Evolutionary conservation across 2,329 filamentous ascomycete species (phyloP).

Genomic region (Pezicula radicicola): DNA sequence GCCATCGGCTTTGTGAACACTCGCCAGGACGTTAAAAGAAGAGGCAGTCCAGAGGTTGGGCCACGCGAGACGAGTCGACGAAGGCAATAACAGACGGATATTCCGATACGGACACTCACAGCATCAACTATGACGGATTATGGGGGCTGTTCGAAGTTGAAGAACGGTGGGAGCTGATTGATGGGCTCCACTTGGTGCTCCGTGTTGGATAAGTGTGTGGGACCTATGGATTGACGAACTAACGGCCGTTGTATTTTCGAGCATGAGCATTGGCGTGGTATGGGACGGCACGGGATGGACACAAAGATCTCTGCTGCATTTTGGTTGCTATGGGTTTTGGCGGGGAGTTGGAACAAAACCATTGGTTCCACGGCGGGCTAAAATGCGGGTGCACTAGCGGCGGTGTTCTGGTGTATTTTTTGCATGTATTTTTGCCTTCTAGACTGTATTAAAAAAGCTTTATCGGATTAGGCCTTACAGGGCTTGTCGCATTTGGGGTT

Average conservation of each 20-base stretch:
- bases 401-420: slow-evolving; percentile 8
- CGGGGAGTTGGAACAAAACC: slow-evolving; percentile 1
- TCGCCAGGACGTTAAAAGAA: slow-evolving; percentile 42
- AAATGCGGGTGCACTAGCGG: background rate
- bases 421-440: slow-evolving; percentile 12
- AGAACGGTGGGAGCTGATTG: background rate
- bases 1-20: slow-evolving; percentile 17
- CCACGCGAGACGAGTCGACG: slow-evolving; percentile 44
- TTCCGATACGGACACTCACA: too few species aligned
- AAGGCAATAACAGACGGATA: slow-evolving; percentile 27
- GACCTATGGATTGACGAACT: background rate
- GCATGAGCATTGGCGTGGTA: slow-evolving; percentile 8
- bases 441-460: slow-evolving; percentile 19
- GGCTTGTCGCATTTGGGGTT: too few species aligned
- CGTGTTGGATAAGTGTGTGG: too few species aligned
- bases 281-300: slow-evolving; percentile 10
- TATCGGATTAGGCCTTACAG: too few species aligned
- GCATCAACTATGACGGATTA: too few species aligned
- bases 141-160: background rate
- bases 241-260: slow-evolving; percentile 10
- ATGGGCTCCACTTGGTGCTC: background rate
- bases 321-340: slow-evolving; percentile 11
- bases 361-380: background rate
- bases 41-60: slow-evolving; percentile 46
- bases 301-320: background rate